Evolutionary conservation across 495 filamentous ascomycete genomes (phyloP).

Genomic region (Penicillium paradoxum): DNA sequence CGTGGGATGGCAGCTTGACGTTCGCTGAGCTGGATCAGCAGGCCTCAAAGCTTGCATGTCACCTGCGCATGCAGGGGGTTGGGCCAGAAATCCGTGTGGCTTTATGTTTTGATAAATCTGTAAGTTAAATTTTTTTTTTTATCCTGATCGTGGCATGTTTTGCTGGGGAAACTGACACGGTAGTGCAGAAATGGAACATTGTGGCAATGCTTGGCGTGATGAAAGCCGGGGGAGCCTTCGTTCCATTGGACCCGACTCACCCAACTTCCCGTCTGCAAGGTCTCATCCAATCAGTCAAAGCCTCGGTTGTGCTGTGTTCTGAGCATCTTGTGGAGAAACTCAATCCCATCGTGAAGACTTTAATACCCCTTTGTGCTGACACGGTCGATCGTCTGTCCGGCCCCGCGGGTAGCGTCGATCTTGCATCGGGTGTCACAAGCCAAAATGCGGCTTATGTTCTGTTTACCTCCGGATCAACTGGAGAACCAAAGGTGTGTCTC

Average conservation of each 20-base stretch:
- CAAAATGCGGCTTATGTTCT: conserved; percentile 41
- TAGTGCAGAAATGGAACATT: conserved; percentile 45
- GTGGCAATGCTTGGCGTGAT: conserved; percentile 54
- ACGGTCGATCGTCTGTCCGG: conserved; percentile 24
- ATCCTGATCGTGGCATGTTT: no score
- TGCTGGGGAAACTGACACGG: no score
- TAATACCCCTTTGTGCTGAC: conserved; percentile 35
- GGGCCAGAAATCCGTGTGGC: conserved; percentile 46
- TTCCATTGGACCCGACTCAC: conserved; percentile 55
- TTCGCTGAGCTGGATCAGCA: conserved; percentile 49
- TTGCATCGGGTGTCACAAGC: conserved; percentile 29
- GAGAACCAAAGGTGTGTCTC: conserved; percentile 46
- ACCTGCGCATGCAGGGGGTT: conserved; percentile 44
- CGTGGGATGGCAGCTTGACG: conserved; percentile 59
- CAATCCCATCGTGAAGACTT: conserved; percentile 22
- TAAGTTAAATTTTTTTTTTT: neutral
- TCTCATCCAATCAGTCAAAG: conserved; percentile 37
- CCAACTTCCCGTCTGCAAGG: conserved; percentile 46
- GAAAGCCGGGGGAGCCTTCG: conserved; percentile 56
- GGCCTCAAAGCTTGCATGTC: conserved; percentile 43
- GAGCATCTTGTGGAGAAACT: conserved; percentile 25
- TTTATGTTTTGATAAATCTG: conserved; percentile 56
- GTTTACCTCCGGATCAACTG: conserved; percentile 49
- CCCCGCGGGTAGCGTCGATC: conserved; percentile 14
- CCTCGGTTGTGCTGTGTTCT: conserved; percentile 52